phyloP scores from a whole-genome alignment of 73 alveolate species.

The Paramecium tetraurelia region DNA sequence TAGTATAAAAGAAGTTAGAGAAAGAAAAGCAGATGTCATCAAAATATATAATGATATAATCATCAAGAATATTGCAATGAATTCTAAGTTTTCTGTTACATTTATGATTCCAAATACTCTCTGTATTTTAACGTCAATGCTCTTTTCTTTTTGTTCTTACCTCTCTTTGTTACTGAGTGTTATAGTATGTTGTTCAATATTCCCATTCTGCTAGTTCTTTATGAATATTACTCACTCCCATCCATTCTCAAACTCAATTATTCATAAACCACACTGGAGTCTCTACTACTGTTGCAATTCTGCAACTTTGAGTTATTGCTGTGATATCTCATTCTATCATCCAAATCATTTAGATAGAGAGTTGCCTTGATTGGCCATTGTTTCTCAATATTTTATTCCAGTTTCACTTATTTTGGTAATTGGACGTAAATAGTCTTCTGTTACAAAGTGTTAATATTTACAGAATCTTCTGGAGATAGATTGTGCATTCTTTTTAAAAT shows the following conservation, averaged over 20 bases:
- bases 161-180: not conserved
- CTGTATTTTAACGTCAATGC: not conserved
- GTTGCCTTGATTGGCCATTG: slow-evolving; percentile 30
- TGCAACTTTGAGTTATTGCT: not conserved
- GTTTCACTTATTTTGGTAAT: not conserved
- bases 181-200: not conserved
- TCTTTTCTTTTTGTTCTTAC: not conserved
- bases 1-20: not conserved
- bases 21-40: not conserved
- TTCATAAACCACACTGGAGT: not conserved
- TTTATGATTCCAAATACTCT: not conserved
- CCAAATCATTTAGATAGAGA: slow-evolving; percentile 29
- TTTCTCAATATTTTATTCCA: not conserved
- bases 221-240: not conserved
- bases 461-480: not conserved
- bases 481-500: not conserved
- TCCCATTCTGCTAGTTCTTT: not conserved
- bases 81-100: not conserved
- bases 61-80: slow-evolving; percentile 10
- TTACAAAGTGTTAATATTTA: not conserved
- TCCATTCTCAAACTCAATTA: not conserved
- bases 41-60: not conserved
- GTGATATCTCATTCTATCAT: not conserved
- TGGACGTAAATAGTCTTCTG: not conserved
- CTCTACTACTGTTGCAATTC: not conserved